Evolutionary conservation across 1,284 basidiomycete genomes (phyloP), one percentile per base, ranked within the genome.

Genomic region (Microbotryum lychnidis-dioicae): DNA sequence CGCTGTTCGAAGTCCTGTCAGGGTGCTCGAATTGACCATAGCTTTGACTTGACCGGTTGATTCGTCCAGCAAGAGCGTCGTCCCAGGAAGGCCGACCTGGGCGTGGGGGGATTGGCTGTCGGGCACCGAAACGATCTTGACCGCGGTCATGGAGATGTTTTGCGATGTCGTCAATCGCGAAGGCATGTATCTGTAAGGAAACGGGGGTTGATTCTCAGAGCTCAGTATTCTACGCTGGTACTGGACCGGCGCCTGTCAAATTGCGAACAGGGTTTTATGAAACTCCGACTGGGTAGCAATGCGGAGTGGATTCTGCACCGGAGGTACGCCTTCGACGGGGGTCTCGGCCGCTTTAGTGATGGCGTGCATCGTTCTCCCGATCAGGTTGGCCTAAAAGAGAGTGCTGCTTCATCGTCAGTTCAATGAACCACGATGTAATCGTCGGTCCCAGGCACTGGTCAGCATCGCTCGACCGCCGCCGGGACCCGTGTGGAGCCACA

Each of bases 1-100:
- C 68, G 66, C 64, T 0, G 66, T 70, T 20, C 69, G 50, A 20
- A 70, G 52, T 1, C 67, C 69, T 0, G 69, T 70, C 31, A 70
- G 37, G 8, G 60, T 60, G 0, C 48, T 49, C 5, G 67, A 60
- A 49, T 70, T 70, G 46, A 70, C 59, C 12, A 64, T 54, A 0
- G 69, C 69, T 10, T 50, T 50, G 0, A 61, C 51, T 21, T 48
- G n/a, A 3, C 69, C 69, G 0, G 62, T 66, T 18, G 21, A 29
- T 31, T 70, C 69, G 54, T 69, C 64, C 46, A 70, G 51, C 2
- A 70, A 37, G 1, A 70, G 56, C 0, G 65, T 69, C 3, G 67
- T 67, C 1, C 62, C 69, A 1, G 69, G 69, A 14, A 70, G 45
- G 1, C 69, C 69, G 3, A 63, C 37, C 4, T 42, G 23, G n/a